phyloP scores from a whole-genome alignment of 345 rosid genomes.

The Eucalyptus regnans region DNA sequence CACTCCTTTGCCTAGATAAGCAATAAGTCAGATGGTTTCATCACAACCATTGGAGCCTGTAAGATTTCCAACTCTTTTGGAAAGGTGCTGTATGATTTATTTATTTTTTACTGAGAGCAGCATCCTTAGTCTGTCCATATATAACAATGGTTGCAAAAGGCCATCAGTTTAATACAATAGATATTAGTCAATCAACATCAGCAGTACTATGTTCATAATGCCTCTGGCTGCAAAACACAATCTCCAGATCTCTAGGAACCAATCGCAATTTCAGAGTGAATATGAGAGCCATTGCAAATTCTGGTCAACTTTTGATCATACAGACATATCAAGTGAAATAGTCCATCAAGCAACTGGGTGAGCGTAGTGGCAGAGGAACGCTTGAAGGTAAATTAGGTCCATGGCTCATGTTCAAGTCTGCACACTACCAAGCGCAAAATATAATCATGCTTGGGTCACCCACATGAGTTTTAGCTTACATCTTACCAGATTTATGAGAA shows the following conservation, averaged over 20 bases:
- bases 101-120: not conserved
- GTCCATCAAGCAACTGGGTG: not conserved
- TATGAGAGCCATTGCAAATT: not conserved
- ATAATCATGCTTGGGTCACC: not conserved
- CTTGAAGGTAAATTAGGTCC: not conserved
- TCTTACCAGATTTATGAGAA: not conserved
- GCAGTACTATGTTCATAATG: not conserved
- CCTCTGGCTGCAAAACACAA: not conserved
- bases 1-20: not conserved
- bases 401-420: not conserved
- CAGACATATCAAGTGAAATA: not conserved
- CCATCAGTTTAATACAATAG: not conserved
- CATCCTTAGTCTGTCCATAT: not conserved
- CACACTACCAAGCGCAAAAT: not conserved
- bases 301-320: not conserved
- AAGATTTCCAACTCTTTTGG: not conserved
- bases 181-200: not conserved
- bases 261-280: not conserved
- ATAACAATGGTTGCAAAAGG: not conserved
- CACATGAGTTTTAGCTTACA: not conserved
- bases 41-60: not conserved
- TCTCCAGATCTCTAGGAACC: not conserved
- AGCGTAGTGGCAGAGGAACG: not conserved
- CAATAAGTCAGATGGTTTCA: not conserved
- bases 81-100: not conserved